These are phyloP conservation scores for Russula brevipes DNA, from an alignment of 768 basidiomycete species.

Conservation along the genomic window DNA sequence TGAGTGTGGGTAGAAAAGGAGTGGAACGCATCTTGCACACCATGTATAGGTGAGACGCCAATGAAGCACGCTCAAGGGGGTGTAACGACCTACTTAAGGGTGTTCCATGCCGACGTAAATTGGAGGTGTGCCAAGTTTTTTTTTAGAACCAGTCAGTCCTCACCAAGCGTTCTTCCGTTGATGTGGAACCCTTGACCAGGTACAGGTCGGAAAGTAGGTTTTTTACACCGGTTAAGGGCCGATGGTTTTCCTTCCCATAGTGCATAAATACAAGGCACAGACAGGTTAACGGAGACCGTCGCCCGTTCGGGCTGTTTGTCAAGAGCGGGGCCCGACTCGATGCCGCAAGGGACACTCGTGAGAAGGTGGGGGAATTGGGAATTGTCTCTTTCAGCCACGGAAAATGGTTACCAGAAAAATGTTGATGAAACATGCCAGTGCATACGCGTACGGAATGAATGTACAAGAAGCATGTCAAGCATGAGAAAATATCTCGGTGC, in stretches of 20 bases:
- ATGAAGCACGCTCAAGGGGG: not conserved
- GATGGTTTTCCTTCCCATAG: constrained; percentile 1
- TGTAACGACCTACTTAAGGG: constrained; percentile 13
- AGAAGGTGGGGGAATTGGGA: not conserved
- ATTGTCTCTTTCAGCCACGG: not conserved
- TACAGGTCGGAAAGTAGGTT: constrained; percentile 5
- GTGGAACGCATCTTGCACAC: constrained; percentile 19
- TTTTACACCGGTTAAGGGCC: not conserved
- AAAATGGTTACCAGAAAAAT: constrained; percentile 1
- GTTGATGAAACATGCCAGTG: not conserved
- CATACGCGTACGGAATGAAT: constrained; percentile 12
- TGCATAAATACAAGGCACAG: not conserved
- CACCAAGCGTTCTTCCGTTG: not conserved
- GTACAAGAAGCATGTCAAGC: constrained; percentile 18
- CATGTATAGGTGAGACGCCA: constrained; percentile 4
- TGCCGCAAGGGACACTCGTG: not conserved
- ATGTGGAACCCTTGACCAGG: not conserved
- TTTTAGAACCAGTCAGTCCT: not conserved
- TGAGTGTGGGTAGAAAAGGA: constrained; percentile 1
- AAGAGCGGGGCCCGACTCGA: not conserved
- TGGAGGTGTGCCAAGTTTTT: not conserved
- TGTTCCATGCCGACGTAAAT: not conserved
- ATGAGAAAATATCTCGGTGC: constrained; percentile 13
- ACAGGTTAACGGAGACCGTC: too few relatives aligned
- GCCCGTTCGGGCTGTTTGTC: not conserved